Evolutionary conservation across 441 rosid species (phyloP).

Genomic region (Pelargonium fulgidum): DNA sequence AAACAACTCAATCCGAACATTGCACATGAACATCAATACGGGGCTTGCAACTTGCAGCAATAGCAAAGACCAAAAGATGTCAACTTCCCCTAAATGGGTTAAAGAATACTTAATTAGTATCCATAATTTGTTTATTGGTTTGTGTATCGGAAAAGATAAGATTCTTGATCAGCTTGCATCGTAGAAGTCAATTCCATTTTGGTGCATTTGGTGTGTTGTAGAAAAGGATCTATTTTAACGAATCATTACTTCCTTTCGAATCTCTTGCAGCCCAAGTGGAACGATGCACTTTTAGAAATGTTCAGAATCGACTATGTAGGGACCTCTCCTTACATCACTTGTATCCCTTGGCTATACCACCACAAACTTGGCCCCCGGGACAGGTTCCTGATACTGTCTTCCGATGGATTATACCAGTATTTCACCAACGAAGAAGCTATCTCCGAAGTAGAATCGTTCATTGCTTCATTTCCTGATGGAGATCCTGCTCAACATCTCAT

Average conservation of each 20-base stretch:
- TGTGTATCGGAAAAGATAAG: background rate
- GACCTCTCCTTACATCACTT: constrained; percentile 49
- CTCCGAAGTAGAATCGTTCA: constrained; percentile 46
- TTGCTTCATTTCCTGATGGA: constrained; percentile 50
- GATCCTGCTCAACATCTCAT: constrained; percentile 73
- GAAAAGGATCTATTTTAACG: too few species aligned
- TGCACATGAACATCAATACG: too few species aligned
- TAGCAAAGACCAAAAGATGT: too few species aligned
- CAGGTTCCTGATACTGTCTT: constrained; percentile 50
- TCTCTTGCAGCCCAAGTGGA: constrained; percentile 50
- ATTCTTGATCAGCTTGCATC: background rate
- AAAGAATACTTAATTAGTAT: too few species aligned
- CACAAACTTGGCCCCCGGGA: constrained; percentile 44
- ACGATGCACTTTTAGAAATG: constrained; percentile 52
- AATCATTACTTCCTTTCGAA: background rate
- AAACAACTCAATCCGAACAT: too few species aligned
- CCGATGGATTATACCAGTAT: constrained; percentile 61
- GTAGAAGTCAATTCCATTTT: background rate
- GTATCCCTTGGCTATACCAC: constrained; percentile 50
- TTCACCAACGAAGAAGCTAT: constrained; percentile 57
- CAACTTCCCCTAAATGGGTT: too few species aligned
- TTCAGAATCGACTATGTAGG: constrained; percentile 56
- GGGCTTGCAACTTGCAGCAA: too few species aligned
- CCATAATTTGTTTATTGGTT: background rate
- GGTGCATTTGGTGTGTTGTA: background rate